Evolutionary conservation across 2,329 filamentous ascomycete genomes (phyloP), one percentile per base, ranked within the genome.

Genomic region (Neonectria coccinea): DNA sequence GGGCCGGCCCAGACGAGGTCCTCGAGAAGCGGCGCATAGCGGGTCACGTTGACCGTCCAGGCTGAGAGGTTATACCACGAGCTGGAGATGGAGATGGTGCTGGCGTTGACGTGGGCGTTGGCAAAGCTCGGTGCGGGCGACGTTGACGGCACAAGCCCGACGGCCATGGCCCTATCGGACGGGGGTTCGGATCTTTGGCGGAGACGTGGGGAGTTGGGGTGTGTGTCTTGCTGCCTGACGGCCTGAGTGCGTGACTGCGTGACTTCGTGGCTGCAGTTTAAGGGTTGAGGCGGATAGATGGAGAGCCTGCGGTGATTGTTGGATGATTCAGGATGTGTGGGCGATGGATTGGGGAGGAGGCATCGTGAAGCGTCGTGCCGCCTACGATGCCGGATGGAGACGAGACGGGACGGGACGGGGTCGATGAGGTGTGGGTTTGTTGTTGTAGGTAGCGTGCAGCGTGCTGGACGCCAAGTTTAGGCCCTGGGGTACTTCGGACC

Each of bases 1-100:
- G 91, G 91, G 4, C 91, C 86, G 18, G 88, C 90, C 77, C 88
- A 84, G 67, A 92, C 84, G 52, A 94, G 80, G 73, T 93, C 90
- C 76, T 88, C 88, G 18, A 92, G 79, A 11, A 89, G 89, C 2
- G 91, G 90, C 51, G 86, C 82, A 77, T 87, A 85, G 69, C 84
- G 84, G 47, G 87, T 85, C 64, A 87, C 80, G 77, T 89, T 88
- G 64, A 86, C 82, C 5, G 84, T 84, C 86, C 87, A 89, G 59
- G 80, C 77, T 20, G 85, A 85, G 70, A 89, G 75, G 70, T 87
- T 86, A 68, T 83, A 80, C 85, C 85, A 88, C 58, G 83, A 59
- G 56, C 63, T 50, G 55, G 59, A 20, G n/a, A 52, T 22, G 55
- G 33, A 39, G 60, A 54, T 50, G 29, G 65, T 66, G 47, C 62